Base-by-base conservation (phyloP, 345 rosid species). In the Schrenkiella parvula region DNA sequence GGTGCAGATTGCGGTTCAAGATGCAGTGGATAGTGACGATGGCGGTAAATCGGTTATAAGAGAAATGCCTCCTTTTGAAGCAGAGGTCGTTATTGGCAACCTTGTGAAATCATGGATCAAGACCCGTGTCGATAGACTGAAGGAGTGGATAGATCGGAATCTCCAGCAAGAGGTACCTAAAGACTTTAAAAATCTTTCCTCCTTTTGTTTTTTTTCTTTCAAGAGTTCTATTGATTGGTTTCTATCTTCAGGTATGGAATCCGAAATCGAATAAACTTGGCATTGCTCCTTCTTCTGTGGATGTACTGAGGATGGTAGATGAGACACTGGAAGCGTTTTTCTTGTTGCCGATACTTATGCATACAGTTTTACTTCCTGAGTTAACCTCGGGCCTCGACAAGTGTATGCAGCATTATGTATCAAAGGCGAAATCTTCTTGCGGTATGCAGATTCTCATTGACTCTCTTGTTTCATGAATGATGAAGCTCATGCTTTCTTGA, bases 31-130 rank as follows among this genome's bases (percentile, higher is more conserved):
- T 46, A 89, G 98, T 68, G 99, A 95, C 71, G 99, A 95, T 85
- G 99, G 99, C 8, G 99, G 99, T 63, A 95, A 89, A 80, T 88
- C 98, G 2, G 86, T 95, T 65, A 95, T 95, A 68, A 87, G 87
- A 78, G 97, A 95, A 80, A 95, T 95, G 99, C 93, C 97, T 73
- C 99, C 99, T 63, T 95, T 77, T 42, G 99, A 95, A 83, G 91
- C 95, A 17, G 96, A 95, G 73, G 80, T 85, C 22, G 88, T 86
- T 48, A 88, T 92, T 53, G 85, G 86, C 70, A 79, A 85, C 71
- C 90, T 91, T 26, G 97, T 89, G 26, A 87, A 84, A 55, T 71
- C 83, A 3, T 95, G 99, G 99, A 91, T 95, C 72, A 91, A 79
- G 56, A 79, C 83, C 25, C 82, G 98, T 80, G 76, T 86, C 14